Base-by-base conservation (phyloP, 2,329 filamentous ascomycete species). In the Apiospora rasikravindrae region DNA sequence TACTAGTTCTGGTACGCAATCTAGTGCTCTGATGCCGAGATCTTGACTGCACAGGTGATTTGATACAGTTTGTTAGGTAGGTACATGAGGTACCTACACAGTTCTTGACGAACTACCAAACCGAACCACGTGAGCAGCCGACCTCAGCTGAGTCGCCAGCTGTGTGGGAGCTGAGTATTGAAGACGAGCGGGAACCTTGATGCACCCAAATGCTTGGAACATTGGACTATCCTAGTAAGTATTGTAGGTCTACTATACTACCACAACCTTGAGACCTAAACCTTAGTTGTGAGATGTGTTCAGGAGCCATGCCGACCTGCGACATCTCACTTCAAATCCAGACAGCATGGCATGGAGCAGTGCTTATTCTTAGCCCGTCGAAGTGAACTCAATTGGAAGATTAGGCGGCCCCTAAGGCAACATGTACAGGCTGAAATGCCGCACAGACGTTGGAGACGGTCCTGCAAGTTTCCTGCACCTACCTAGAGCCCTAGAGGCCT, bases 381-480 rank as follows among this genome's bases (percentile, higher is more conserved):
- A 7, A 61, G 29, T 26, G 57, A 64, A 64, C 57, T 40, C 57
- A 37, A 64, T 64, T 64, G 33, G 57, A 64, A 37, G 19, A 40
- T 49, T 49, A 61, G 53, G 53, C 53, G 29, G 29, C 57, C 57
- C 57, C 40, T 5, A 10, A 40, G n/a, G 57, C 29, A 40, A 7
- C 53, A 33, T 61, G 53, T 61, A 33, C 57, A 64, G 57, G 57
- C 53, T 40, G 57, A 24, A 40, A 64, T 40, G 75, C 74, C 78
- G 79, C 79, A 80, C 78, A 80, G 79, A 80, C 79, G 69, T 77
- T 76, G 74, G 57, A 64, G 57, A 64, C 57, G 57, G 75, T 72
- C 74, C 67, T 75, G 73, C 73, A 76, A 73, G 70, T 73, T 73
- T 66, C 73, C 73, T 76, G 76, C 73, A 74, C 66, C 66, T 67